phyloP scores from a whole-genome alignment of 495 filamentous ascomycete species.

The Daldinia decipiens region DNA sequence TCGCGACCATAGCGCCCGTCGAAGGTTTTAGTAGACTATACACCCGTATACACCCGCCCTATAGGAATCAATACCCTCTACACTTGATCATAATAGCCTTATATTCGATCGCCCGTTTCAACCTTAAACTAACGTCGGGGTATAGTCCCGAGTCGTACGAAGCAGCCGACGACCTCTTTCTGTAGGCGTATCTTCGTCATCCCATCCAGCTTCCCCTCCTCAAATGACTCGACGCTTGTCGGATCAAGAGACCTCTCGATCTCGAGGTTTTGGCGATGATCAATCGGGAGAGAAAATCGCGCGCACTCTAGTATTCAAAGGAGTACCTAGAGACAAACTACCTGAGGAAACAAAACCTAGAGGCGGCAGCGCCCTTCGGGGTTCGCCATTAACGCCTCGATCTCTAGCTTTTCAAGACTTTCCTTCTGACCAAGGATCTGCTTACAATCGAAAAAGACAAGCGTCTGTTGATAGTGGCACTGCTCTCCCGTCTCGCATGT shows the following conservation, averaged over 20 bases:
- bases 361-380: slow-evolving; percentile 47
- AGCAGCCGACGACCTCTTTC: slow-evolving; percentile 58
- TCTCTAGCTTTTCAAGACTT: slow-evolving; percentile 55
- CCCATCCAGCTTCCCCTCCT: slow-evolving; percentile 54
- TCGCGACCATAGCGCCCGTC: not conserved
- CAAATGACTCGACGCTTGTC: slow-evolving; percentile 56
- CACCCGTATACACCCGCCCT: not conserved
- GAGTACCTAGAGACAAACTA: slow-evolving; percentile 42
- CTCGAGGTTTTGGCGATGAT: slow-evolving; percentile 46
- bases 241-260: slow-evolving; percentile 55
- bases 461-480: slow-evolving; percentile 53
- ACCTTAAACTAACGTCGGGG: slow-evolving; percentile 26
- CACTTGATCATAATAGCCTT: not conserved
- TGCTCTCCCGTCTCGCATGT: slow-evolving; percentile 46
- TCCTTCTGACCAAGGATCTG: slow-evolving; percentile 57
- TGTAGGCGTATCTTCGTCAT: slow-evolving; percentile 49
- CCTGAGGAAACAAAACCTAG: slow-evolving; percentile 41
- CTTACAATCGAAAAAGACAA: slow-evolving; percentile 51
- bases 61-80: not conserved
- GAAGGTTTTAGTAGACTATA: not conserved
- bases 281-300: slow-evolving; percentile 42
- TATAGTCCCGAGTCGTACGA: slow-evolving; percentile 55
- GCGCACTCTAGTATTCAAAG: slow-evolving; percentile 48
- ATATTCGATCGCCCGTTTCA: not conserved
- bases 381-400: slow-evolving; percentile 57